Evolutionary conservation across 106 monocot species (phyloP).

Genomic region (Phalaenopsis aphrodite): DNA sequence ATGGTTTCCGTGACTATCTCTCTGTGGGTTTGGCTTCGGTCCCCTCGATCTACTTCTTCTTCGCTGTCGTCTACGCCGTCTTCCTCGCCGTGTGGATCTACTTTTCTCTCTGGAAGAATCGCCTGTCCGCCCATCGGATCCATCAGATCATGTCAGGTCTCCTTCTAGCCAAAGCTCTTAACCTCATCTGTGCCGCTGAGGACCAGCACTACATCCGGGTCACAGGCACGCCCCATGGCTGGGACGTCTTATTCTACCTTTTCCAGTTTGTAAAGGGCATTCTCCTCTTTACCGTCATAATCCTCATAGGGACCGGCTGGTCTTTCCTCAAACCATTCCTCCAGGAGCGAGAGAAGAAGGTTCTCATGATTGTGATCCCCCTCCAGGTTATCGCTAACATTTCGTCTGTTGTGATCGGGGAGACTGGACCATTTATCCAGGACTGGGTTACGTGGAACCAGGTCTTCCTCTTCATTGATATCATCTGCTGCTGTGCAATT

Average conservation of each 20-base stretch:
- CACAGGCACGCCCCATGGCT: conserved; percentile 88
- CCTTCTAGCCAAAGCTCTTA: conserved; percentile 53
- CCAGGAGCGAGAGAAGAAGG: conserved; percentile 95
- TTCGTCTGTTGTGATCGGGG: conserved; percentile 75
- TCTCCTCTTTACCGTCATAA: conserved; percentile 83
- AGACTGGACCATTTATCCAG: conserved; percentile 77
- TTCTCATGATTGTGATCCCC: conserved; percentile 90
- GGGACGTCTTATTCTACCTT: conserved; percentile 89
- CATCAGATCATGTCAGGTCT: conserved; percentile 78
- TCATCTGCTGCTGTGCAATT: conserved; percentile 83
- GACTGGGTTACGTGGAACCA: conserved; percentile 89
- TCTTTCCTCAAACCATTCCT: conserved; percentile 94
- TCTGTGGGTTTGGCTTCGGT: conserved; percentile 66
- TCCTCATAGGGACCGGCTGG: conserved; percentile 94
- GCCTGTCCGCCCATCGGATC: conserved; percentile 55
- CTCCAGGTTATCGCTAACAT: conserved; percentile 84
- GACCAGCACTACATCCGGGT: conserved; percentile 86
- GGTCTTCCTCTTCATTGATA: conserved; percentile 79
- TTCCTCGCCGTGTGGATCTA: conserved; percentile 70
- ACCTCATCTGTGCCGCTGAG: conserved; percentile 76
- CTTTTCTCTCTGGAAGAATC: conserved; percentile 41
- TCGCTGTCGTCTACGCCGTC: conserved; percentile 41
- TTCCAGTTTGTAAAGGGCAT: conserved; percentile 86
- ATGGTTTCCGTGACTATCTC: conserved; percentile 48
- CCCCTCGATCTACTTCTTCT: conserved; percentile 51